phyloP scores from a whole-genome alignment of 805 yeast genomes.

The Cyberlindnera mrakii region DNA sequence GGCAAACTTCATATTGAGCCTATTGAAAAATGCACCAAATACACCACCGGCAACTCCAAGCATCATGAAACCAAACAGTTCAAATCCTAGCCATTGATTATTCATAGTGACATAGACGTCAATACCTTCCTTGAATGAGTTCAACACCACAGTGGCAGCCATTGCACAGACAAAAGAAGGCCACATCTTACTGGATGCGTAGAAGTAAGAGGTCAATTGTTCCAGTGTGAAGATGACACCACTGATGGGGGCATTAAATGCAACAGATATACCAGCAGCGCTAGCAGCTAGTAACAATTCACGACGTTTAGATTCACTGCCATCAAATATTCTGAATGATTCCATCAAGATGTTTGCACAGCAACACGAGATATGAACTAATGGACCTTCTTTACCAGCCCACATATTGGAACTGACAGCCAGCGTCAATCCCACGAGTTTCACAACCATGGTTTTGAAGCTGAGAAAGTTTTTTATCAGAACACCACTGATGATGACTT shows the following conservation, averaged over 20 bases:
- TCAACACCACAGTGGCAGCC: conserved; percentile 57
- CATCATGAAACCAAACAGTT: conserved; percentile 63
- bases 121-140: conserved; percentile 38
- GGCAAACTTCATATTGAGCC: conserved; percentile 41
- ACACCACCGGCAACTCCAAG: conserved; percentile 69
- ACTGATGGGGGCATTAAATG: conserved; percentile 83
- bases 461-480: conserved; percentile 49
- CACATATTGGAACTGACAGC: conserved; percentile 74
- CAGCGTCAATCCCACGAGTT: conserved; percentile 51
- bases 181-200: conserved; percentile 69
- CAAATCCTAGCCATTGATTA: conserved; percentile 70
- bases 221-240: conserved; percentile 79
- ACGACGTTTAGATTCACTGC: conserved; percentile 55
- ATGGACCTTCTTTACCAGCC: conserved; percentile 85
- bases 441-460: conserved; percentile 43
- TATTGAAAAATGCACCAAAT: conserved; percentile 50
- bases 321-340: conserved; percentile 23
- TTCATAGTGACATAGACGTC: conserved; percentile 63
- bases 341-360: conserved; percentile 37
- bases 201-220: conserved; percentile 57
- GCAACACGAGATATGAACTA: conserved; percentile 73
- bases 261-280: conserved; percentile 80
- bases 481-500: conserved; percentile 61
- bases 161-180: conserved; percentile 77
- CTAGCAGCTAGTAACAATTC: conserved; percentile 69